These are phyloP conservation scores for Monosporascus ibericus DNA, from an alignment of 2,329 filamentous ascomycete species.

Conservation along the genomic window DNA sequence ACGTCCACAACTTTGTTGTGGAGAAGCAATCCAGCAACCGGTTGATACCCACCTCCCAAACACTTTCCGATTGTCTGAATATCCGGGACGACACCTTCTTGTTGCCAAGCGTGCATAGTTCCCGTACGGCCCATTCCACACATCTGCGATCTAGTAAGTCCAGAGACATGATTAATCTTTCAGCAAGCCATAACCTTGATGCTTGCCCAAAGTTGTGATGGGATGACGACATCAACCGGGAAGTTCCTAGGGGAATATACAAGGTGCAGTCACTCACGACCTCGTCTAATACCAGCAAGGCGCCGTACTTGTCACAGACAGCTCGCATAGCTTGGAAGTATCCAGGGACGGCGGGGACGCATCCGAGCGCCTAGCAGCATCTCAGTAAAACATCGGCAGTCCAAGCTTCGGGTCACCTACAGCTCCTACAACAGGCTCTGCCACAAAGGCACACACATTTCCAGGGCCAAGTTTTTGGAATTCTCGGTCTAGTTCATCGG, in stretches of 20 bases:
- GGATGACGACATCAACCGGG: too few relatives aligned
- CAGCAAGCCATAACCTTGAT: too few relatives aligned
- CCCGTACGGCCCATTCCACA: constrained; percentile 57
- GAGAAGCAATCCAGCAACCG: constrained; percentile 55
- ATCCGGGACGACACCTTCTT: constrained; percentile 54
- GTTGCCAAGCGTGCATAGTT: constrained; percentile 55
- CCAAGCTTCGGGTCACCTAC: constrained; percentile 34
- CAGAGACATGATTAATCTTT: too few relatives aligned
- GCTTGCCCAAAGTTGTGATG: too few relatives aligned
- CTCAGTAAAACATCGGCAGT: background rate
- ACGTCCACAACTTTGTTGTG: constrained; percentile 42
- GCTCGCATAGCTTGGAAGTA: constrained; percentile 64
- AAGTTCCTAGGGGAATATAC: too few relatives aligned
- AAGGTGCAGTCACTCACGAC: constrained; percentile 27
- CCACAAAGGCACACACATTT: constrained; percentile 65
- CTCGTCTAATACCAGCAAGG: constrained; percentile 73
- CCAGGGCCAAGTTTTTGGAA: constrained; percentile 58
- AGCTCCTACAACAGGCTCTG: constrained; percentile 68
- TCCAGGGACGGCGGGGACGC: constrained; percentile 57
- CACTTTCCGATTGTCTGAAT: constrained; percentile 63
- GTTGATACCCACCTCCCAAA: constrained; percentile 56
- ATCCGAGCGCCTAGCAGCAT: constrained; percentile 45
- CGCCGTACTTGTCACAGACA: constrained; percentile 65
- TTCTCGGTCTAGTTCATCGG: constrained; percentile 59
- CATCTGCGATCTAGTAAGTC: constrained; percentile 39